A percentile compares a stretch with the other conserved stretches of the same genome.
Conservation (phyloP, 2,329 filamentous ascomycete species). For the Pseudogymnoascus destructans region DNA sequence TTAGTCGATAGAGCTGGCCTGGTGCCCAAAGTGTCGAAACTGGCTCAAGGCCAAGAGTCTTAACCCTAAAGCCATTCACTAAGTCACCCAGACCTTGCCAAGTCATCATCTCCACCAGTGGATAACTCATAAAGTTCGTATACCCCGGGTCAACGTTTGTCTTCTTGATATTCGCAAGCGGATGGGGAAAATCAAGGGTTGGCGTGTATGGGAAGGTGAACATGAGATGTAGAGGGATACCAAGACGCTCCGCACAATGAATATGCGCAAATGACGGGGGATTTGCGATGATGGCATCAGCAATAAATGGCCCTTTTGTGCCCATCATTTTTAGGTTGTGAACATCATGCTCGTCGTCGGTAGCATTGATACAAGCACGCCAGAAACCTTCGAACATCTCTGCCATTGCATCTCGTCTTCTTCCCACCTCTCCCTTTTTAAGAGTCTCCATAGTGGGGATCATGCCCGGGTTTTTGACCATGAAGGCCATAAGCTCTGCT, state of each 20-base stretch:
- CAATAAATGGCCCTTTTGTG: conserved; percentile 46
- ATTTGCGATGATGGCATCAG: conserved; percentile 76
- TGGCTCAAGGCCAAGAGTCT: conserved; percentile 54
- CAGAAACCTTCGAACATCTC: conserved; percentile 79
- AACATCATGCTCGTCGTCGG: conserved; percentile 51
- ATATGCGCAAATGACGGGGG: conserved; percentile 67
- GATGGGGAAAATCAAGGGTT: conserved; percentile 61
- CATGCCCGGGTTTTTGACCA: conserved; percentile 68
- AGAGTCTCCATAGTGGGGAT: conserved; percentile 63
- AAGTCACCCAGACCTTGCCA: conserved; percentile 72
- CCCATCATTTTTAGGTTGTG: conserved; percentile 54
- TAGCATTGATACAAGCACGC: conserved; percentile 62
- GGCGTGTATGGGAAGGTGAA: conserved; percentile 75
- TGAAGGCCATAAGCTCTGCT: conserved; percentile 72
- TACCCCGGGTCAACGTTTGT: conserved; percentile 55
- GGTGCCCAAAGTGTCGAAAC: conserved; percentile 64
- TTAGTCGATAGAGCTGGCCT: conserved; percentile 53
- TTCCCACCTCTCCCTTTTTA: conserved; percentile 58
- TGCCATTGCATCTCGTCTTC: conserved; percentile 55
- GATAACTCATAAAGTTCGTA: conserved; percentile 66
- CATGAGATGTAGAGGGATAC: conserved; percentile 60
- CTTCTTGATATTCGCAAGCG: conserved; percentile 57
- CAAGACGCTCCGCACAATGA: conserved; percentile 66
- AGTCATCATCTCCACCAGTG: conserved; percentile 68
- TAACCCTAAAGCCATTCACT: conserved; percentile 56